Conservation (phyloP, 805 yeast genomes). For the Maudiozyma turicensis region DNA sequence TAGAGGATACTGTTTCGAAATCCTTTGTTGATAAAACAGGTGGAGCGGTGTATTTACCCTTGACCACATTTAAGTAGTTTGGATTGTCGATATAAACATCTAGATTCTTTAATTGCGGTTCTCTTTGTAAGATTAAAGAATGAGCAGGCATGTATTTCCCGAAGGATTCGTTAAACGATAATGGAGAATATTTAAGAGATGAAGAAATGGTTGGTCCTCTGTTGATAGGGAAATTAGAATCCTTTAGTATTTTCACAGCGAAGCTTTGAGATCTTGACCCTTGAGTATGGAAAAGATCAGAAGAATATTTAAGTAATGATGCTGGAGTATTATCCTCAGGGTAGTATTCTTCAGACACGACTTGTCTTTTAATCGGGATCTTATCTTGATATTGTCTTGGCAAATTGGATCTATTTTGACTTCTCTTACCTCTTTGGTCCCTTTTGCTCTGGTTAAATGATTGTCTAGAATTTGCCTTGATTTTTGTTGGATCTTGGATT, state of each 20-base stretch:
- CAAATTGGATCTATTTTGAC: not conserved
- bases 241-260: slow-evolving; percentile 14
- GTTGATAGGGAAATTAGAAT: slow-evolving; percentile 19
- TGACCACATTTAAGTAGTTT: slow-evolving; percentile 10
- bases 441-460: not conserved
- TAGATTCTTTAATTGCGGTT: slow-evolving; percentile 19
- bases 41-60: slow-evolving; percentile 17
- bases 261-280: slow-evolving; percentile 14
- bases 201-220: slow-evolving; percentile 14
- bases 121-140: slow-evolving; percentile 18
- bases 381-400: not conserved
- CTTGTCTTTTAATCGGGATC: not conserved
- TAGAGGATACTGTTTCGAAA: slow-evolving; percentile 12
- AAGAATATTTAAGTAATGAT: slow-evolving; percentile 18
- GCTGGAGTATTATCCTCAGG: slow-evolving; percentile 21
- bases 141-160: slow-evolving; percentile 65
- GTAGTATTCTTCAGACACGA: slow-evolving; percentile 7
- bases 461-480: not conserved
- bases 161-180: slow-evolving; percentile 40
- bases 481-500: not conserved
- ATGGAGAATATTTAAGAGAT: slow-evolving; percentile 25
- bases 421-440: not conserved
- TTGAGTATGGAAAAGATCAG: slow-evolving; percentile 13
- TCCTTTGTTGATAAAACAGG: slow-evolving; percentile 5
- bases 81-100: slow-evolving; percentile 7